Percentiles rank a stretch among this genome's conserved stretches.
Evolutionary conservation across 1,139 yeast genomes (phyloP).

Genomic region (Pichia sp.): DNA sequence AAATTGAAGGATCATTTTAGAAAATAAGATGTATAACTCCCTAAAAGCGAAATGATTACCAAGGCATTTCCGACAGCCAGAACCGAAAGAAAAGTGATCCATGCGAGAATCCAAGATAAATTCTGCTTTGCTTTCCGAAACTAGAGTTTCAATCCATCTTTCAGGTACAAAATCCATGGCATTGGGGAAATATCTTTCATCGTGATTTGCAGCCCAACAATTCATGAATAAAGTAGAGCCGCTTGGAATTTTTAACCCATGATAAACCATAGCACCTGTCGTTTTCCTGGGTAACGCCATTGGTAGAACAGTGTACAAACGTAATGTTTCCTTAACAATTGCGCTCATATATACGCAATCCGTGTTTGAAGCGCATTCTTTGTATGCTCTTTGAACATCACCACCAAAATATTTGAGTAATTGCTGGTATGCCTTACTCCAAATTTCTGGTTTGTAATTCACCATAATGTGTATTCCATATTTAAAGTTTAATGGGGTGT

Average conservation of each 20-base stretch:
- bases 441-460: constrained; percentile 34
- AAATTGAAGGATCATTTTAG: constrained; percentile 33
- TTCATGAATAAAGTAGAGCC: constrained; percentile 57
- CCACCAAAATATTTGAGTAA: constrained; percentile 29
- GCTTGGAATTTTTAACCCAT: constrained; percentile 38
- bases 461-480: constrained; percentile 57
- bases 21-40: constrained; percentile 45
- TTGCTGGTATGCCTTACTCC: constrained; percentile 32
- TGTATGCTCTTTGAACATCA: constrained; percentile 38
- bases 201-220: constrained; percentile 67
- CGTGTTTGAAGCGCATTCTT: constrained; percentile 21
- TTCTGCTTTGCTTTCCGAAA: constrained; percentile 11
- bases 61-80: constrained; percentile 63
- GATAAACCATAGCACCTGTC: constrained; percentile 38
- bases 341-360: constrained; percentile 47
- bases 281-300: constrained; percentile 57
- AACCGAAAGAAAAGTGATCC: constrained; percentile 58
- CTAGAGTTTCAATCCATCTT: constrained; percentile 34
- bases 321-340: constrained; percentile 51
- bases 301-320: constrained; percentile 61
- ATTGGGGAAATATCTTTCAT: constrained; percentile 34
- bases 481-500: constrained; percentile 56
- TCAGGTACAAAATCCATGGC: constrained; percentile 51
- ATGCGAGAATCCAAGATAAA: constrained; percentile 3
- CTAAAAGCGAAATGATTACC: constrained; percentile 56